A percentile compares a stretch with the other conserved stretches of the same genome.
These are phyloP conservation scores for Gentiana macrophylla DNA, from an alignment of 257 asterid genomes.

Conservation along the genomic window DNA sequence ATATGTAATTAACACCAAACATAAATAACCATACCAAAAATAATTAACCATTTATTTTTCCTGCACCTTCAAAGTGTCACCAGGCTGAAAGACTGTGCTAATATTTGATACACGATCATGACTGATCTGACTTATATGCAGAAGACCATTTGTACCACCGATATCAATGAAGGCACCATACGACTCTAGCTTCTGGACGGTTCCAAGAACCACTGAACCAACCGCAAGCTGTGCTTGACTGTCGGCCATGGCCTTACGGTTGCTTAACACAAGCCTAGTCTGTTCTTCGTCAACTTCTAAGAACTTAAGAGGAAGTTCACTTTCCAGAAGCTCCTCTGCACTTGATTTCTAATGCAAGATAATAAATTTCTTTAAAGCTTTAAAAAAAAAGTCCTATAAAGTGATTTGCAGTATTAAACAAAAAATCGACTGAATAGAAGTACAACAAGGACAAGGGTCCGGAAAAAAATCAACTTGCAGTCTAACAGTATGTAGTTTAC, in stretches of 20 bases:
- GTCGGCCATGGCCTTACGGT: slow-evolving; percentile 95
- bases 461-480: no score
- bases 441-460: no score
- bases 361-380: no score
- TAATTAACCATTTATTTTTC: slow-evolving; percentile 1
- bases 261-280: slow-evolving; percentile 78
- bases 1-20: slow-evolving; percentile 2
- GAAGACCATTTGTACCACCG: slow-evolving; percentile 90
- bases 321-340: slow-evolving; percentile 82
- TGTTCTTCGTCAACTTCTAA: slow-evolving; percentile 93
- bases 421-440: no score
- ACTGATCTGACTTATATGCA: slow-evolving; percentile 94
- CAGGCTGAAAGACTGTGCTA: slow-evolving; percentile 88
- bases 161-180: slow-evolving; percentile 97
- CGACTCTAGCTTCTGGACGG: slow-evolving; percentile 94
- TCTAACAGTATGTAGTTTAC: no score
- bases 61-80: slow-evolving; percentile 80
- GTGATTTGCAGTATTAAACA: no score
- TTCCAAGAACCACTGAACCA: slow-evolving; percentile 84
- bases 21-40: slow-evolving; percentile 7
- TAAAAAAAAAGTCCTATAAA: no score
- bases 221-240: slow-evolving; percentile 97
- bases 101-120: slow-evolving; percentile 93
- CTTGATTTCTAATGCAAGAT: slow-evolving; percentile 53
- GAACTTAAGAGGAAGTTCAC: slow-evolving; percentile 82